These are phyloP conservation scores for Decorospora gaudefroyi DNA, from an alignment of 2,329 filamentous ascomycete species.

Conservation along the genomic window DNA sequence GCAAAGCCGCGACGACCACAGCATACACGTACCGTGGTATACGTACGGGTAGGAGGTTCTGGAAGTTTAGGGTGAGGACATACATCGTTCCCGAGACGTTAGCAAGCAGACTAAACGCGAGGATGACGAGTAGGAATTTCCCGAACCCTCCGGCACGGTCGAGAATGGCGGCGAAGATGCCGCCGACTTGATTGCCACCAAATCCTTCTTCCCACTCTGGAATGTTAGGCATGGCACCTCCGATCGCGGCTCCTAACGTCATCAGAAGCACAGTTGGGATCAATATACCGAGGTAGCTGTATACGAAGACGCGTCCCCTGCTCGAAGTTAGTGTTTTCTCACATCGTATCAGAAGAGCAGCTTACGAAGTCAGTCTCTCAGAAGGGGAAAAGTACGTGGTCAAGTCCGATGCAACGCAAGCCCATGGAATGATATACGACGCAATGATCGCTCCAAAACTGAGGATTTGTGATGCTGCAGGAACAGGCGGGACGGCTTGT, in stretches of 20 bases:
- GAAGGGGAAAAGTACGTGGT: too few relatives aligned
- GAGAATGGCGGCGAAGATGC: slow-evolving; percentile 64
- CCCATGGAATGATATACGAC: slow-evolving; percentile 67
- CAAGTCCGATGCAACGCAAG: slow-evolving; percentile 62
- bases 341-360: too few relatives aligned
- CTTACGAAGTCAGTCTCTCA: too few relatives aligned
- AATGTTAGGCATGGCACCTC: slow-evolving; percentile 60
- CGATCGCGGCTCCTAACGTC: slow-evolving; percentile 67
- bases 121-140: slow-evolving; percentile 64
- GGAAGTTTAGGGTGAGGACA: slow-evolving; percentile 67
- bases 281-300: slow-evolving; percentile 61
- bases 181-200: slow-evolving; percentile 59
- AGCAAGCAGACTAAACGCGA: slow-evolving; percentile 59
- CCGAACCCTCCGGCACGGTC: slow-evolving; percentile 63
- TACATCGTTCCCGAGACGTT: slow-evolving; percentile 66
- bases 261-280: slow-evolving; percentile 63
- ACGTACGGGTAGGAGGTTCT: slow-evolving; percentile 62
- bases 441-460: slow-evolving; percentile 66
- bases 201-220: slow-evolving; percentile 61
- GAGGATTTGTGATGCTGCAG: slow-evolving; percentile 55
- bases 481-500: slow-evolving; percentile 53
- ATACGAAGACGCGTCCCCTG: slow-evolving; percentile 60
- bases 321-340: too few relatives aligned
- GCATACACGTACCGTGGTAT: slow-evolving; percentile 64
- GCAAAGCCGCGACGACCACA: slow-evolving; percentile 61